Conservation (phyloP, 768 basidiomycete genomes). For the Leucosporidium yakuticum region DNA sequence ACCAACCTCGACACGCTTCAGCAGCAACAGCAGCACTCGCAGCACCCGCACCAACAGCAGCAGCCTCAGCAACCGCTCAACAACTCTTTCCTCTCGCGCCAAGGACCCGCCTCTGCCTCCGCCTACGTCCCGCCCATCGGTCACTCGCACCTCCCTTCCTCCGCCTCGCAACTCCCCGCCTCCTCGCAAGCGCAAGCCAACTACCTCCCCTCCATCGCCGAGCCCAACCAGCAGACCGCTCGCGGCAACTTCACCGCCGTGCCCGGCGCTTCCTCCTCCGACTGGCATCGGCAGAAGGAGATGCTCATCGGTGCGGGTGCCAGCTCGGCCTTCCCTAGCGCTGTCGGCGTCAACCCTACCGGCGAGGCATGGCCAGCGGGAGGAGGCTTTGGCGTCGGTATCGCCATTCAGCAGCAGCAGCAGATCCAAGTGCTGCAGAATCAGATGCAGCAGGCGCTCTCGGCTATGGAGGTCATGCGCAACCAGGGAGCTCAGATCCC, state of each 20-base stretch:
- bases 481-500: conserved; percentile 10
- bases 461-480: conserved; percentile 25
- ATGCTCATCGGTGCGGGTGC: conserved; percentile 15
- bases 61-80: neutral
- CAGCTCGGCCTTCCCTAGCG: conserved; percentile 11
- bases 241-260: conserved; percentile 24
- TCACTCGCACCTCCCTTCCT: conserved; percentile 40
- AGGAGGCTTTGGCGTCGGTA: neutral
- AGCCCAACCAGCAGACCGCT: neutral
- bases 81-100: conserved; percentile 10
- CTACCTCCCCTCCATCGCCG: conserved; percentile 14
- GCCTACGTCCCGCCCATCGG: conserved; percentile 50
- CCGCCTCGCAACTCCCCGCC: conserved; percentile 9
- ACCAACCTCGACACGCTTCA: conserved; percentile 19
- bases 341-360: conserved; percentile 3
- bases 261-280: conserved; percentile 14
- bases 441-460: conserved; percentile 34
- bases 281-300: conserved; percentile 32
- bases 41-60: neutral
- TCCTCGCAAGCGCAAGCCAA: neutral
- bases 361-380: neutral
- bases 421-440: conserved; percentile 33
- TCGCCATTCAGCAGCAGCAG: conserved; percentile 28
- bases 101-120: conserved; percentile 52
- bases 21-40: too few species aligned